These are phyloP conservation scores for Thecamonas trahens DNA, from an alignment of 78 protist genomes.

Conservation along the genomic window DNA sequence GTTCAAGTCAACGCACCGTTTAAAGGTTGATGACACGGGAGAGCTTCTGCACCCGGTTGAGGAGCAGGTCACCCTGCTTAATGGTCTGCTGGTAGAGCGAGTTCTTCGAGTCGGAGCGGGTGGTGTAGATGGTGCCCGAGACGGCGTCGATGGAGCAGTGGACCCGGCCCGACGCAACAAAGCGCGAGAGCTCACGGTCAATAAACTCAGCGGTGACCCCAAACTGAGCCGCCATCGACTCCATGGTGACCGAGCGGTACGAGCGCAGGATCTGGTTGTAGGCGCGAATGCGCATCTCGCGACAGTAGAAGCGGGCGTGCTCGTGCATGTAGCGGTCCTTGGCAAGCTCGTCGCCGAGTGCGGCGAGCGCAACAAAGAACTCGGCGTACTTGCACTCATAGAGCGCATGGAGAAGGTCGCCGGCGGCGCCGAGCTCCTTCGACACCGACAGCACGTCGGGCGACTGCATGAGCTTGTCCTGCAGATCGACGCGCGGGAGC, in stretches of 20 bases:
- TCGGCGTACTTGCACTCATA: constrained; percentile 75
- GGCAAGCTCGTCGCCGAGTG: constrained; percentile 33
- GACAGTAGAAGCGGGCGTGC: constrained; percentile 71
- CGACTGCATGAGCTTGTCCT: constrained; percentile 69
- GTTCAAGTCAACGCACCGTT: background rate
- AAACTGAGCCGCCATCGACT: constrained; percentile 81
- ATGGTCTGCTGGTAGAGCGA: constrained; percentile 66
- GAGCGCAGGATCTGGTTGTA: constrained; percentile 86
- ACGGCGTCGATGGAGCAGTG: constrained; percentile 83
- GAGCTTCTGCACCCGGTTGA: constrained; percentile 89
- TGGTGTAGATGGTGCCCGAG: constrained; percentile 77
- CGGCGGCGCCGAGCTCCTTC: constrained; percentile 40
- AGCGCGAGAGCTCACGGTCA: constrained; percentile 77
- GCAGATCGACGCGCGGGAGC: constrained; percentile 19
- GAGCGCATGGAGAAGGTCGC: constrained; percentile 40
- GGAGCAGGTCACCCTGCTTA: constrained; percentile 87
- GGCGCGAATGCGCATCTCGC: constrained; percentile 80
- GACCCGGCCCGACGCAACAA: constrained; percentile 79
- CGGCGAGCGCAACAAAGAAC: constrained; percentile 69
- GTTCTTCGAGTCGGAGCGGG: constrained; percentile 79
- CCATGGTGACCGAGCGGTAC: constrained; percentile 76
- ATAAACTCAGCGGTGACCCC: constrained; percentile 75
- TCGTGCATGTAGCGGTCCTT: constrained; percentile 46
- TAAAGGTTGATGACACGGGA: constrained; percentile 84
- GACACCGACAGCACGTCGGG: constrained; percentile 85